Evolutionary conservation across 129 eudicot species (phyloP), one percentile per base, ranked within the genome.

Genomic region (Erigeron canadensis): DNA sequence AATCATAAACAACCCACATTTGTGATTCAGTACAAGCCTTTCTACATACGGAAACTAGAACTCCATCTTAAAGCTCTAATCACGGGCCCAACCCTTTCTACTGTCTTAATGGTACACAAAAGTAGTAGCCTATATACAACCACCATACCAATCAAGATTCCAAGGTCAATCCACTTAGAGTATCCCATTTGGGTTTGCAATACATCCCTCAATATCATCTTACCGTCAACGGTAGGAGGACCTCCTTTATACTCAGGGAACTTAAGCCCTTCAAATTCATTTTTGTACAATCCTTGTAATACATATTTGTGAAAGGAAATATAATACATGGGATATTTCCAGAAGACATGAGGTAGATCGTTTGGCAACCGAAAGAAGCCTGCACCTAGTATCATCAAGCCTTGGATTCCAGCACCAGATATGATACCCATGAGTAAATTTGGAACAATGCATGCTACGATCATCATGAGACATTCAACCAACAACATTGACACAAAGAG

Each of bases 401-500:
- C 89, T 81, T 88, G 86, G 17, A 77, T 67, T 41, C 96, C 96
- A n/a, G 95, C 83, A 5, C 94, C 82, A 2, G 77, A n/a, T 37
- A 87, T 79, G 51, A 90, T 82, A 3, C 96, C 96, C 88, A 85
- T 81, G 51, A 90, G 73, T 64, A 85, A 85, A 70, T 85, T 84
- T 12, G 97, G 91, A 15, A 87, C 86, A 3, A 90, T 21, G 46
- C 87, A 75, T 4, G 97, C 97, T 7, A 90, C 84, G 6, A 83
- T 81, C 91, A 87, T 83, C 95, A 87, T 85, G 15, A 80, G 83
- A 63, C 95, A 79, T 81, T 90, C 97, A 10, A 90, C 91, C 10
- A 90, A 41, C 65, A 80, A 71, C 81, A 85, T 72, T 41, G 82
- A 67, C 5, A 61, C 56, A 39, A 85, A 84, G 7, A 90, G 86